phyloP scores from a whole-genome alignment of 148 eudicot genomes.

The Camellia japonica region DNA sequence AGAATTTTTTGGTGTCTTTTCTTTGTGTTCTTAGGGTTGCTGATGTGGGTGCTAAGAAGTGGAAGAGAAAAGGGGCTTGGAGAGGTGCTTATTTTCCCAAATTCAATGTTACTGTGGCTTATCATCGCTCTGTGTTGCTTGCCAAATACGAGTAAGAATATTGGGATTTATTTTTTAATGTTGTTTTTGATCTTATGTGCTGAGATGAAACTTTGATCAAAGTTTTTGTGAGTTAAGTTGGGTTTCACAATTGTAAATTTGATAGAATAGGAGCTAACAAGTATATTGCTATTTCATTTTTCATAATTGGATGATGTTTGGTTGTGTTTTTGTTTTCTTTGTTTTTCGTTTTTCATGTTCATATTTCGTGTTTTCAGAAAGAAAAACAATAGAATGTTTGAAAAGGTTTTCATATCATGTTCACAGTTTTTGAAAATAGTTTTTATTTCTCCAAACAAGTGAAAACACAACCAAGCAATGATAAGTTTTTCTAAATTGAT shows the following conservation, averaged over 20 bases:
- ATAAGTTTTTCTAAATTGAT: background rate
- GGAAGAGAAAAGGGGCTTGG: slow-evolving; percentile 94
- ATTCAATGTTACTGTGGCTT: slow-evolving; percentile 77
- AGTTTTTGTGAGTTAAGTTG: background rate
- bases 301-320: background rate
- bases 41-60: slow-evolving; percentile 72
- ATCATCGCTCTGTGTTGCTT: slow-evolving; percentile 92
- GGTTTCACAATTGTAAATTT: background rate
- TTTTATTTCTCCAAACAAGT: no score
- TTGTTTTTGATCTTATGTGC: background rate
- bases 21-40: slow-evolving; percentile 66
- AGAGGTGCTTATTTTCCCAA: slow-evolving; percentile 81
- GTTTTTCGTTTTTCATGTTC: no score
- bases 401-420: no score
- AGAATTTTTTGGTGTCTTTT: slow-evolving; percentile 70
- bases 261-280: no score
- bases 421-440: no score
- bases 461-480: no score
- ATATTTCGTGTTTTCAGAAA: no score
- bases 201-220: background rate
- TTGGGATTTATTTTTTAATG: background rate
- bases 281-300: background rate
- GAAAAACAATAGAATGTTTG: no score
- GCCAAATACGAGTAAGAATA: slow-evolving; percentile 66
- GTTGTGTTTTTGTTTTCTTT: no score